phyloP scores from a whole-genome alignment of 306 rosid species.

The Hippophae rhamnoides region DNA sequence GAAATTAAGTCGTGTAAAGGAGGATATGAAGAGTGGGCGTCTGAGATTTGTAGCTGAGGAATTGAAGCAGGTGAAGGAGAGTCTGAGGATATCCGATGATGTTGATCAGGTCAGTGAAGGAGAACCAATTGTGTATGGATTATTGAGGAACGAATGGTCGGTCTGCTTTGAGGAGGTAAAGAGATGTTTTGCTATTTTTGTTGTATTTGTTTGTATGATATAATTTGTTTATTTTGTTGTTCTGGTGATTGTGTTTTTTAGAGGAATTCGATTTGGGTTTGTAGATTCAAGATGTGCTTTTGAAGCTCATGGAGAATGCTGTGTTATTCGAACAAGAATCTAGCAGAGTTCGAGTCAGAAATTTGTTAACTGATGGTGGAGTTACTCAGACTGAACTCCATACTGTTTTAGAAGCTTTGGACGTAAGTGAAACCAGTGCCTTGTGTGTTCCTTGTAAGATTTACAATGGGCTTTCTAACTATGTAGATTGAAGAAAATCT shows the following conservation, averaged over 20 bases:
- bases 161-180: conserved; percentile 82
- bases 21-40: conserved; percentile 51
- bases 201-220: background rate
- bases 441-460: conserved; percentile 1
- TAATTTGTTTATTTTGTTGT: conserved; percentile 20
- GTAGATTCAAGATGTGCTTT: conserved; percentile 88
- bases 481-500: too few species aligned
- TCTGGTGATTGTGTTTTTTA: conserved; percentile 59
- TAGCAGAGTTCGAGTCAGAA: conserved; percentile 44
- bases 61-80: conserved; percentile 52
- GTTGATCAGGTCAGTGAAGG: conserved; percentile 22
- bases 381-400: conserved; percentile 39
- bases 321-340: conserved; percentile 57
- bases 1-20: conserved; percentile 48
- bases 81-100: conserved; percentile 29
- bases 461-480: background rate
- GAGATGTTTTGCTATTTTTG: background rate
- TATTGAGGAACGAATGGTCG: conserved; percentile 72
- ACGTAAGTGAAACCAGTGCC: conserved; percentile 42
- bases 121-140: conserved; percentile 72
- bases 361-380: conserved; percentile 31
- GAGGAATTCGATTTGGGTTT: conserved; percentile 86
- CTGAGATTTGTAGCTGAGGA: conserved; percentile 59
- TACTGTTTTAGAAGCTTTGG: conserved; percentile 74
- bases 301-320: conserved; percentile 66